Conservation (phyloP, 2,329 filamentous ascomycete species). For the Neofusicoccum laricinum region DNA sequence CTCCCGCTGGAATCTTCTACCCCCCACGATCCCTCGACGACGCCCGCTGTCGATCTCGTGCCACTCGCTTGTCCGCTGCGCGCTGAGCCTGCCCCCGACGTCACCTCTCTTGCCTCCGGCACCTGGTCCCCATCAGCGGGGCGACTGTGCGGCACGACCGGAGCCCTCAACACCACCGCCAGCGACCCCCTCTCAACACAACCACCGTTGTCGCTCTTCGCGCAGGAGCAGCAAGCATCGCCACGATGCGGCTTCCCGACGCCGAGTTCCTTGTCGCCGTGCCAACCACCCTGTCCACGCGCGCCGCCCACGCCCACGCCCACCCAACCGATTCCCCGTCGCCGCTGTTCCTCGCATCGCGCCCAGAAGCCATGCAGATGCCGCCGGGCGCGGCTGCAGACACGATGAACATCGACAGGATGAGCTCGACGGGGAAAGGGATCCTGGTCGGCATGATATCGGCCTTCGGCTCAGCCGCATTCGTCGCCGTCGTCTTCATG, state of each 20-base stretch:
- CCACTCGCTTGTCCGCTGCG: conserved; percentile 9
- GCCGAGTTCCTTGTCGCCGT: conserved; percentile 19
- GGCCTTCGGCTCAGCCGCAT: conserved; percentile 84
- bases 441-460: conserved; percentile 94
- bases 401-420: conserved; percentile 19
- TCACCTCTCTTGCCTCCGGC: conserved; percentile 12
- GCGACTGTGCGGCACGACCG: conserved; percentile 9
- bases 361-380: conserved; percentile 19
- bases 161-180: not conserved
- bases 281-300: conserved; percentile 31
- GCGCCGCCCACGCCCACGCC: conserved; percentile 26
- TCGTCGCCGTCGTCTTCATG: conserved; percentile 76
- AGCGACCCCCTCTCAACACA: not conserved
- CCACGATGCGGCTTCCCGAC: conserved; percentile 33
- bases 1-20: not conserved
- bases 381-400: not conserved
- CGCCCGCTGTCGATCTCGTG: conserved; percentile 6
- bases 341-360: conserved; percentile 21
- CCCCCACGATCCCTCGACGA: not conserved
- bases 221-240: conserved; percentile 1
- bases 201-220: not conserved
- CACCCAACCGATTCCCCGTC: conserved; percentile 26
- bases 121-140: conserved; percentile 16
- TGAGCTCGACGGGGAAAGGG: conserved; percentile 64
- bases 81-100: conserved; percentile 9